phyloP scores from a whole-genome alignment of 2,329 filamentous ascomycete species.

The Nannizziopsis arthrosporioides region DNA sequence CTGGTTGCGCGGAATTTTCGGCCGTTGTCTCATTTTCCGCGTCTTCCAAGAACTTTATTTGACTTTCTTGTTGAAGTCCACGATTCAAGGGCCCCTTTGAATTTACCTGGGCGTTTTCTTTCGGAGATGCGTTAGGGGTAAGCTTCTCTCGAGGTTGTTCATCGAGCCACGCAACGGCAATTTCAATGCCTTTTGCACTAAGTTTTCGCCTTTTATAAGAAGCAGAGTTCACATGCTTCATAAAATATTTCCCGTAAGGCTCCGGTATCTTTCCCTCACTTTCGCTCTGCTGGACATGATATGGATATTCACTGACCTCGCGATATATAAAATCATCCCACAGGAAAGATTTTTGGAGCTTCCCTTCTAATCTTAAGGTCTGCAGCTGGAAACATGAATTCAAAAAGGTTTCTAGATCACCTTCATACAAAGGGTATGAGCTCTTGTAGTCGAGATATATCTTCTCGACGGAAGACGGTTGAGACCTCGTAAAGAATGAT shows the following conservation, averaged over 20 bases:
- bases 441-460: slow-evolving; percentile 30
- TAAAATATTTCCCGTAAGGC: slow-evolving; percentile 32
- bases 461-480: slow-evolving; percentile 6
- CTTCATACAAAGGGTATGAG: slow-evolving; percentile 31
- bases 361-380: slow-evolving; percentile 21
- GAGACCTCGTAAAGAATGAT: background rate
- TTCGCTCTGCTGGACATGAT: slow-evolving; percentile 23
- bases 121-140: background rate
- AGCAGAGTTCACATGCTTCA: slow-evolving; percentile 22
- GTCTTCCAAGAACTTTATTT: background rate
- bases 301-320: slow-evolving; percentile 28
- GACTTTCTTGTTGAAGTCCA: background rate
- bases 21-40: too few species aligned
- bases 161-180: slow-evolving; percentile 16
- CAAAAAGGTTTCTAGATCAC: slow-evolving; percentile 29
- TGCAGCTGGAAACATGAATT: slow-evolving; percentile 30
- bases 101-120: background rate
- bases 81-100: background rate
- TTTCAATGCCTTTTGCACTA: slow-evolving; percentile 23
- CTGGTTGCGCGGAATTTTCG: background rate
- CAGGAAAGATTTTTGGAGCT: slow-evolving; percentile 27
- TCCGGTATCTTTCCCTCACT: slow-evolving; percentile 20
- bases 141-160: background rate
- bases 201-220: slow-evolving; percentile 29
- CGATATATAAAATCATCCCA: slow-evolving; percentile 39